Evolutionary conservation across 331 rosid genomes (phyloP).

Genomic region (Acacia concinna): DNA sequence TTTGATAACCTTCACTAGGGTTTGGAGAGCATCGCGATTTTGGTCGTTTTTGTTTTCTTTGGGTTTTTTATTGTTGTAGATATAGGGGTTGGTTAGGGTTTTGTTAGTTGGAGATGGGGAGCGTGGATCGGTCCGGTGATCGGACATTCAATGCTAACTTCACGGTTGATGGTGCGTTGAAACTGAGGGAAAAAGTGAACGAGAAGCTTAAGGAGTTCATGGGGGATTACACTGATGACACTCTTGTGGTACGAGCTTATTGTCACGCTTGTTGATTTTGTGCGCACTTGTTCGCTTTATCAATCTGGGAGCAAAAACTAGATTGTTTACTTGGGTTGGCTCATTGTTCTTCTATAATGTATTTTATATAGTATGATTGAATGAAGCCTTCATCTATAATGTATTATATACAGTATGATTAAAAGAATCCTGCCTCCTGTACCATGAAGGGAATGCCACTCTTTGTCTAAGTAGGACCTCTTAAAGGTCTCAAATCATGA

Average conservation of each 20-base stretch:
- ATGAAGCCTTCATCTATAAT: background rate
- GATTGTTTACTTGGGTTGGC: background rate
- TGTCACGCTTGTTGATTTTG: background rate
- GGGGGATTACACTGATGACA: conserved; percentile 96
- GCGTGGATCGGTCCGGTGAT: conserved; percentile 67
- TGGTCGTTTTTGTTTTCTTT: background rate
- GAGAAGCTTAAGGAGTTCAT: conserved; percentile 91
- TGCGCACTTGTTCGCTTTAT: conserved; percentile 9
- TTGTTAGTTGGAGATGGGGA: conserved; percentile 60
- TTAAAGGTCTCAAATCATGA: conserved; percentile 1
- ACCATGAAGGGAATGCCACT: background rate
- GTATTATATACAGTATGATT: background rate
- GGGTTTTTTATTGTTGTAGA: background rate
- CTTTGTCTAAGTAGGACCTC: conserved; percentile 3
- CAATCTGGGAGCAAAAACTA: background rate
- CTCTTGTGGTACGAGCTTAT: conserved; percentile 79
- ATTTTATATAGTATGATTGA: background rate
- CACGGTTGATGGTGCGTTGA: conserved; percentile 54
- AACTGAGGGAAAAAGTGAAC: conserved; percentile 60
- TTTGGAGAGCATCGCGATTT: conserved; percentile 36
- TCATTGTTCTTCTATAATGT: background rate
- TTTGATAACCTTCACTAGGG: conserved; percentile 28
- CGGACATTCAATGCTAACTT: conserved; percentile 60
- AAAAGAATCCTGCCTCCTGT: background rate
- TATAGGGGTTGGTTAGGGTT: conserved; percentile 49